Evolutionary conservation across 768 basidiomycete species (phyloP), one percentile per base, ranked within the genome.

Genomic region (Paxillus ammoniavirescens): DNA sequence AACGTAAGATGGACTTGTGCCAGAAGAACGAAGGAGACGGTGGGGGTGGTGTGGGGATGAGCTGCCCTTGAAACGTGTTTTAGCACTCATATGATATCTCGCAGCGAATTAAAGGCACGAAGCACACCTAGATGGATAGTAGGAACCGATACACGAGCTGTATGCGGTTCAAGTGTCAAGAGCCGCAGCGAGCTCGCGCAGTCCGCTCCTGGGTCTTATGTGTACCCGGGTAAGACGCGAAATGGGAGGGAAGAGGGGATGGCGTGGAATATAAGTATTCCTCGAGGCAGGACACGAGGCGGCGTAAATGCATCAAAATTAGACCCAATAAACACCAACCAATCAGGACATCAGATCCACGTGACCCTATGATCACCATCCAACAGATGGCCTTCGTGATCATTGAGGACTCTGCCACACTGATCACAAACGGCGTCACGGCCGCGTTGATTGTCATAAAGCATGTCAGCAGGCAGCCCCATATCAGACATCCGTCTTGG

Each of bases 281-380:
- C 66, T 65, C 57, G 63, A 66, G 66, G 67, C 59, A 2, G 0
- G 44, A 52, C 67, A 68, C 60, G 67, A 68, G 67, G 67, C 60
- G 35, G 21, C 40, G 47, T 47, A 57, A 55, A 58, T 55, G 49
- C 54, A 49, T 33, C 35, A 38, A 50, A 18, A n/a, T 23, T 8
- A n/a, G 9, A 50, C 33, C 60, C 64, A 54, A 65, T 47, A 54
- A 51, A 46, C 18, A 10, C 42, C 31, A 8, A 0, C 66, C 66
- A 68, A 68, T 68, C 62, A 56, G 12, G 10, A 12, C 2, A 45
- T 17, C 4, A 26, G 3, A 1, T 18, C 7, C 61, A 65, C 66
- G 66, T 66, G 64, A 66, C 41, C 53, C 35, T 48, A 59, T 12
- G 44, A 42, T 10, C 10, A 10, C 15, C 30, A 43, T 5, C 17